A percentile compares a stretch with the other conserved stretches of the same genome.
phyloP scores from a whole-genome alignment of 768 basidiomycete genomes.

The Mycena vitilis region DNA sequence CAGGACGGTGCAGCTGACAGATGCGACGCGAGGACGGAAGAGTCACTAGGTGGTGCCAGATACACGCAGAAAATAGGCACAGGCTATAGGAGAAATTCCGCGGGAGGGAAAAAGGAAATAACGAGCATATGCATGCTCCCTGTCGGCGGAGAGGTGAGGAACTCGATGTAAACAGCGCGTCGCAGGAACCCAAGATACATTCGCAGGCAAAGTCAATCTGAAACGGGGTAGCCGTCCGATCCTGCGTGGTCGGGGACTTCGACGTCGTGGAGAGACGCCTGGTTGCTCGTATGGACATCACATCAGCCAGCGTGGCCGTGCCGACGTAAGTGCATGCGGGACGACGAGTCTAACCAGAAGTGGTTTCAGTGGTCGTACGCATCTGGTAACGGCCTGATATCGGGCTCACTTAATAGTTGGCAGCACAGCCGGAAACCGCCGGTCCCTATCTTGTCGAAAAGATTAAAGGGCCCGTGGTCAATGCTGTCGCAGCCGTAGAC shows the following conservation, averaged over 20 bases:
- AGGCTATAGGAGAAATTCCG: neutral
- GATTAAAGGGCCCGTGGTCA: neutral
- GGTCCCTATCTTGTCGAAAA: neutral
- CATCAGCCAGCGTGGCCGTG: conserved; percentile 12
- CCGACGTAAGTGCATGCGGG: neutral
- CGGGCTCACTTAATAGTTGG: conserved; percentile 3
- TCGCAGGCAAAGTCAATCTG: neutral
- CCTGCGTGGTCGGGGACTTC: neutral
- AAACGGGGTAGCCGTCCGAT: neutral
- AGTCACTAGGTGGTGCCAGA: too few species aligned
- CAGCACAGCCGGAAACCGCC: neutral
- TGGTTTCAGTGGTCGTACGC: conserved; percentile 6
- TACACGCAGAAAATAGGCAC: too few species aligned
- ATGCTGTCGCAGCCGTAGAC: conserved; percentile 74
- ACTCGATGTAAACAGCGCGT: neutral
- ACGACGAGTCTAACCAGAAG: conserved; percentile 29
- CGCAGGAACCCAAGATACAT: neutral
- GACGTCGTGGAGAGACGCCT: conserved; percentile 1
- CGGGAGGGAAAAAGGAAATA: neutral
- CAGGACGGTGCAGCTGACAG: too few species aligned
- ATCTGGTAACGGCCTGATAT: conserved; percentile 16
- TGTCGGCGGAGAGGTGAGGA: neutral
- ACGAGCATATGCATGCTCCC: neutral
- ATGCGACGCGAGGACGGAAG: too few species aligned
- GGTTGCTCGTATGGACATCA: conserved; percentile 1